These are phyloP conservation scores for Jacaranda mimosifolia DNA, from an alignment of 257 asterid species.

Conservation along the genomic window DNA sequence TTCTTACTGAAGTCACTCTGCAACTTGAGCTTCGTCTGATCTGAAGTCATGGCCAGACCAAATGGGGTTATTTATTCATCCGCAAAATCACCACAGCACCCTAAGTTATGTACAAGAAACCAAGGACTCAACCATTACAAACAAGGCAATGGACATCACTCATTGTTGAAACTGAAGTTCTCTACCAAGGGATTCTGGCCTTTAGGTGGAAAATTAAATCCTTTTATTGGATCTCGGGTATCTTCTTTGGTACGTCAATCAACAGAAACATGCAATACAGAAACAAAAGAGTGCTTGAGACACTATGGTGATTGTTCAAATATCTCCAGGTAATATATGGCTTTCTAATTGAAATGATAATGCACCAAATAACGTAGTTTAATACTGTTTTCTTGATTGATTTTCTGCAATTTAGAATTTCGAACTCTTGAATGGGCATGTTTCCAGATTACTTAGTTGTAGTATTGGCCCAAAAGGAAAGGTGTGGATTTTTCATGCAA, in stretches of 20 bases:
- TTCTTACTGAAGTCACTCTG: conserved; percentile 27
- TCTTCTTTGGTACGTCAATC: conserved; percentile 64
- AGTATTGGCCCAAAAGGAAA: neutral
- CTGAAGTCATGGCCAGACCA: conserved; percentile 62
- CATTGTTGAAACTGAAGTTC: conserved; percentile 51
- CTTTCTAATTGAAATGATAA: neutral
- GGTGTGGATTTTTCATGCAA: neutral
- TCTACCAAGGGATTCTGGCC: conserved; percentile 60
- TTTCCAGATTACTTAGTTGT: neutral
- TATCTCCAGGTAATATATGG: conserved; percentile 58
- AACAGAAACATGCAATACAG: conserved; percentile 61
- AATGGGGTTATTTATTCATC: conserved; percentile 79
- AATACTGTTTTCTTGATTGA: conserved; percentile 27
- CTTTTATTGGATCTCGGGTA: conserved; percentile 51
- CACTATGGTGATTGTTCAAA: conserved; percentile 50
- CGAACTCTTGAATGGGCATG: conserved; percentile 11
- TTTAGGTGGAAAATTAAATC: conserved; percentile 53
- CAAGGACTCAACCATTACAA: conserved; percentile 54
- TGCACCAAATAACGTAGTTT: neutral
- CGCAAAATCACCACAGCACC: conserved; percentile 75
- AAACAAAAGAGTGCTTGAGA: conserved; percentile 60
- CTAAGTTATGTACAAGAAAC: conserved; percentile 47
- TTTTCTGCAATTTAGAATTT: conserved; percentile 24
- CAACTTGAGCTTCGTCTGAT: conserved; percentile 37
- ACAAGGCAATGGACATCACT: conserved; percentile 54